phyloP scores from a whole-genome alignment of 2,329 filamentous ascomycete genomes.

The Sodiomyces alkalinus region DNA sequence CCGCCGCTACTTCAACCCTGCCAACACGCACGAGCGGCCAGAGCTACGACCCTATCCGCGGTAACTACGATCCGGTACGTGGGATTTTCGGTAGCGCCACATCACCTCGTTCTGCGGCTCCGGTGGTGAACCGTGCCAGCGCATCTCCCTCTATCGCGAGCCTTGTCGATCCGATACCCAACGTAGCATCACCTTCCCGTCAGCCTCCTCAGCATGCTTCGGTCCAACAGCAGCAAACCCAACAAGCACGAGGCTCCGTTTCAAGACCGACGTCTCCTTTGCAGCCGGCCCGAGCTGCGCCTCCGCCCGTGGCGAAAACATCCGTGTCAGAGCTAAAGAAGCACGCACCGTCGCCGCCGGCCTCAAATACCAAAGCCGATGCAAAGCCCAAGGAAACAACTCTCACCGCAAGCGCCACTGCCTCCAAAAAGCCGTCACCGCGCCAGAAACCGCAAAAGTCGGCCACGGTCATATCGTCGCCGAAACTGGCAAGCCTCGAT shows the following conservation, averaged over 20 bases:
- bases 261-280: conserved; percentile 29
- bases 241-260: conserved; percentile 14
- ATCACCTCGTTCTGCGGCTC: conserved; percentile 32
- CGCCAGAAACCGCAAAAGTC: conserved; percentile 27
- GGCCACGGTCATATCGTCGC: conserved; percentile 29
- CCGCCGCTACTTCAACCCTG: no score
- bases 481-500: conserved; percentile 33
- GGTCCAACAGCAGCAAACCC: no score
- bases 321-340: conserved; percentile 21
- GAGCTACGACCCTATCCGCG: conserved; percentile 81
- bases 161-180: conserved; percentile 55
- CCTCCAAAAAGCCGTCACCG: conserved; percentile 29
- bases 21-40: conserved; percentile 55
- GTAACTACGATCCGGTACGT: conserved; percentile 50
- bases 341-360: conserved; percentile 18
- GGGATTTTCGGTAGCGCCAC: conserved; percentile 23
- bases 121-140: conserved; percentile 50
- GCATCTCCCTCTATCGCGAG: conserved; percentile 86
- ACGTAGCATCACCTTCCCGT: conserved; percentile 20
- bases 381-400: conserved; percentile 5
- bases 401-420: conserved; percentile 7
- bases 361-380: conserved; percentile 11
- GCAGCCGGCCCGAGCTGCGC: conserved; percentile 18
- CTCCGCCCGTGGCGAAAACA: conserved; percentile 17
- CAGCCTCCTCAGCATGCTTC: conserved; percentile 12